Percentiles rank a stretch among this genome's conserved stretches.
These are phyloP conservation scores for Spirogloea muscicola DNA, from an alignment of 139 green algal genomes.

Conservation along the genomic window DNA sequence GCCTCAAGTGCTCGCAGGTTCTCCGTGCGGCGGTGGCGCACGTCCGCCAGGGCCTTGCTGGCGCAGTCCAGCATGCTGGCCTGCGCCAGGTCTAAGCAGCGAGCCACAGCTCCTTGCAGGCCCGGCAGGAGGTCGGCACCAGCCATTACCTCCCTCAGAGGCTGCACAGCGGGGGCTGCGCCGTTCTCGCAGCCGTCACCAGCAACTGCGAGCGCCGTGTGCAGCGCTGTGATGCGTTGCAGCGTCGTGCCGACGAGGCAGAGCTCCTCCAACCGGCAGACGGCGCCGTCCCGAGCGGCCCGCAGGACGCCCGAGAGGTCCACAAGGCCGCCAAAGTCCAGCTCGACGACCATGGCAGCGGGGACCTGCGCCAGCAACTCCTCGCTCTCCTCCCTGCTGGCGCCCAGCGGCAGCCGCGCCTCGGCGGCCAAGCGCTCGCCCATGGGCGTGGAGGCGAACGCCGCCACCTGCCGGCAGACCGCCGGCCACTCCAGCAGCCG, in stretches of 20 bases:
- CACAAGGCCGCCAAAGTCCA: neutral
- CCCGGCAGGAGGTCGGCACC: neutral
- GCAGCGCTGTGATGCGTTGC: no score
- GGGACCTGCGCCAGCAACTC: conserved; percentile 11
- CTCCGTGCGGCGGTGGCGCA: conserved; percentile 1
- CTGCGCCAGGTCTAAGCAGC: conserved; percentile 3
- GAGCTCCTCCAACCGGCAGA: no score
- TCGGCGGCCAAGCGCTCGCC: neutral
- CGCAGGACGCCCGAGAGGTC: neutral
- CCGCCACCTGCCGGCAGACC: conserved; percentile 20
- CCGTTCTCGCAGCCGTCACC: no score
- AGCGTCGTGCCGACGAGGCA: no score
- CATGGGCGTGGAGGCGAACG: conserved; percentile 31
- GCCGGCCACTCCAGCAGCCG: conserved; percentile 30
- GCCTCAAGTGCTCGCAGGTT: conserved; percentile 22
- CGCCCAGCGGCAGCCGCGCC: conserved; percentile 8
- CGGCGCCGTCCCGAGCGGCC: neutral
- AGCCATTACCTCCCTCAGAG: no score
- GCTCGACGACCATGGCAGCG: neutral
- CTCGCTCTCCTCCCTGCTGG: conserved; percentile 4
- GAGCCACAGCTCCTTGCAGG: neutral
- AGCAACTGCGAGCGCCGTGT: no score
- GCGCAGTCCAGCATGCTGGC: conserved; percentile 7
- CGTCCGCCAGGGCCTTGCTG: conserved; percentile 4
- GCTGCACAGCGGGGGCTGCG: no score